Evolutionary conservation across 2,329 filamentous ascomycete genomes (phyloP).

Genomic region (Fusarium bulbicola): DNA sequence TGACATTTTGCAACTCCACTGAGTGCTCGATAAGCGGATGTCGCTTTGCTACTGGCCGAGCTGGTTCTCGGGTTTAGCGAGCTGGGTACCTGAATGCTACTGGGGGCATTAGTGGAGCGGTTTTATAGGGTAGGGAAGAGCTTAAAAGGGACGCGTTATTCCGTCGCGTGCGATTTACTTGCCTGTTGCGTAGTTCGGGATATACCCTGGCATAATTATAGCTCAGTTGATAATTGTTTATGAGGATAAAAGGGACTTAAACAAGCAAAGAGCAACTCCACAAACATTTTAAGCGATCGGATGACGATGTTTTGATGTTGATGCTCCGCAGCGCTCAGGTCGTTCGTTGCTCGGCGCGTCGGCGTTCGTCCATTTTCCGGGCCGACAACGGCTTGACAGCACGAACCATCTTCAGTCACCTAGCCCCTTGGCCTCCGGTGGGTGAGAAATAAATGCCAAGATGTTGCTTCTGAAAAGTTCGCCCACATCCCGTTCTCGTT

Average conservation of each 20-base stretch:
- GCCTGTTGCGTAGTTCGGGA: not conserved
- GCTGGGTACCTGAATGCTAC: not conserved
- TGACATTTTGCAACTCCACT: not conserved
- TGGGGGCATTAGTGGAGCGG: not conserved
- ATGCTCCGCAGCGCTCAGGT: not conserved
- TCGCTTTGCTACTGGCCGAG: not conserved
- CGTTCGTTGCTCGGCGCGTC: too few species aligned
- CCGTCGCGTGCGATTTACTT: not conserved
- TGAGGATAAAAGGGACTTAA: accelerated
- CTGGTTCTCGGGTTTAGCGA: not conserved
- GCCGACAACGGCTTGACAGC: not conserved
- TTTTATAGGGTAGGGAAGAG: not conserved
- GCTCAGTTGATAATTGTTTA: not conserved
- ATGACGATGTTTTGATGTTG: accelerated
- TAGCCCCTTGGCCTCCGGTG: not conserved
- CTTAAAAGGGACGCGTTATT: not conserved
- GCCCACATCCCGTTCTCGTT: not conserved
- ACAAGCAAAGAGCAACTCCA: accelerated
- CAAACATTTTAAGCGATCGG: accelerated
- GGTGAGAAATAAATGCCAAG: not conserved
- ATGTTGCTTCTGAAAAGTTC: accelerated
- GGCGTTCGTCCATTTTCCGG: not conserved
- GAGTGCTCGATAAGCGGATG: not conserved
- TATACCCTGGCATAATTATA: not conserved
- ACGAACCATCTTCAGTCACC: accelerated